phyloP scores from a whole-genome alignment of 2,329 filamentous ascomycete genomes.

The Biscogniauxia mediterranea region DNA sequence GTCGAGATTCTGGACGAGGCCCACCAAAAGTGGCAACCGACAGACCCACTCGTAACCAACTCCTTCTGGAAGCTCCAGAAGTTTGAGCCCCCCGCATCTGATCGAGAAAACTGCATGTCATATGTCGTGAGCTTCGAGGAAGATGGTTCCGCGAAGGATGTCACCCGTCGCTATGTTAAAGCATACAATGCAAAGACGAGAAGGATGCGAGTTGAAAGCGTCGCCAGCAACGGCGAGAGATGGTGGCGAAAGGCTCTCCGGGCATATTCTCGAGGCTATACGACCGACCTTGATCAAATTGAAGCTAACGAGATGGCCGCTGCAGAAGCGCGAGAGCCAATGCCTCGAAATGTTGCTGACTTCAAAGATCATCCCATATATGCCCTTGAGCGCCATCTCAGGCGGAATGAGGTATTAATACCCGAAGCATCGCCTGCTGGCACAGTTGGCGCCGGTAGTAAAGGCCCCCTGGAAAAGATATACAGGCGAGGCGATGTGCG shows the following conservation, averaged over 20 bases:
- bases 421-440: conserved; percentile 70
- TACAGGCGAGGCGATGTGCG: conserved; percentile 82
- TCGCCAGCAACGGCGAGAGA: conserved; percentile 44
- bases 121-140: conserved; percentile 87
- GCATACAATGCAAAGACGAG: conserved; percentile 89
- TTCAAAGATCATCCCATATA: conserved; percentile 85
- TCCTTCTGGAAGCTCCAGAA: conserved; percentile 70
- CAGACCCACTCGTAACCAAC: conserved; percentile 80
- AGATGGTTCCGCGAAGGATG: conserved; percentile 75
- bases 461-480: conserved; percentile 67
- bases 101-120: conserved; percentile 71
- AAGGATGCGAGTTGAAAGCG: conserved; percentile 70
- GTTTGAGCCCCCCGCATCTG: conserved; percentile 80
- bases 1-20: conserved; percentile 85
- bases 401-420: conserved; percentile 77
- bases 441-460: conserved; percentile 68
- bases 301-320: conserved; percentile 76
- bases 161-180: conserved; percentile 84
- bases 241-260: conserved; percentile 57
- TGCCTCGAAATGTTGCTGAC: conserved; percentile 82
- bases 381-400: conserved; percentile 81
- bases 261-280: conserved; percentile 42
- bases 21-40: conserved; percentile 86
- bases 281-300: conserved; percentile 72
- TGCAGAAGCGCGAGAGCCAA: conserved; percentile 71